Evolutionary conservation across 2,329 filamentous ascomycete genomes (phyloP).

Genomic region (Celoporthe dispersa): DNA sequence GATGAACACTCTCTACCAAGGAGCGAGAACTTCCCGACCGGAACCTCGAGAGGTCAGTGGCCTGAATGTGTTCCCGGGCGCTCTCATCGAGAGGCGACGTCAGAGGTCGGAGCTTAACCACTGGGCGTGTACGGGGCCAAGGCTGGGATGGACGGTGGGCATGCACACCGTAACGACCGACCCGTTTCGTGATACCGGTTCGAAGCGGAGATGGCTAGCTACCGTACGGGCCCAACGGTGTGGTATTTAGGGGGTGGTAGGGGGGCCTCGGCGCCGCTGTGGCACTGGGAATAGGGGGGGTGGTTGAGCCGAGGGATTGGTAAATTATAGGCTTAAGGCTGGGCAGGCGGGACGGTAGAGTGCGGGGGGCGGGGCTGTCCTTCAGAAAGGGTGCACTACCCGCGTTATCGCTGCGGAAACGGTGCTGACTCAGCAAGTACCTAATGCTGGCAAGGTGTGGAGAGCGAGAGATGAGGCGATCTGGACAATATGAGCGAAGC

Average conservation of each 20-base stretch:
- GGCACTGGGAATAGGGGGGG: neutral
- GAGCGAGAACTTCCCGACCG: constrained; percentile 1
- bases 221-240: neutral
- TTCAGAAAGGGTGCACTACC: neutral
- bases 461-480: neutral
- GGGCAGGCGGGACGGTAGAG: constrained; percentile 5
- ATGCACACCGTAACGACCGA: constrained; percentile 8
- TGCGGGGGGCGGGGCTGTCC: neutral
- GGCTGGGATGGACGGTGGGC: constrained; percentile 4
- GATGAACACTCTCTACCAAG: neutral
- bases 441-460: neutral
- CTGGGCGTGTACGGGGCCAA: neutral
- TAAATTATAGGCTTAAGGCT: neutral
- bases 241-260: neutral
- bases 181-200: constrained; percentile 29
- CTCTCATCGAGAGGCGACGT: neutral
- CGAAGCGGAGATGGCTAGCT: constrained; percentile 17
- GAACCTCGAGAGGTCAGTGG: neutral
- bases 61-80: neutral
- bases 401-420: neutral
- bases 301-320: neutral
- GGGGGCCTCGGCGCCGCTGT: neutral
- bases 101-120: neutral
- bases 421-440: neutral
- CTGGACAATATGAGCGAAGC: neutral